Base-by-base conservation (phyloP, 1,139 yeast species). In the Ashbya aceris region DNA sequence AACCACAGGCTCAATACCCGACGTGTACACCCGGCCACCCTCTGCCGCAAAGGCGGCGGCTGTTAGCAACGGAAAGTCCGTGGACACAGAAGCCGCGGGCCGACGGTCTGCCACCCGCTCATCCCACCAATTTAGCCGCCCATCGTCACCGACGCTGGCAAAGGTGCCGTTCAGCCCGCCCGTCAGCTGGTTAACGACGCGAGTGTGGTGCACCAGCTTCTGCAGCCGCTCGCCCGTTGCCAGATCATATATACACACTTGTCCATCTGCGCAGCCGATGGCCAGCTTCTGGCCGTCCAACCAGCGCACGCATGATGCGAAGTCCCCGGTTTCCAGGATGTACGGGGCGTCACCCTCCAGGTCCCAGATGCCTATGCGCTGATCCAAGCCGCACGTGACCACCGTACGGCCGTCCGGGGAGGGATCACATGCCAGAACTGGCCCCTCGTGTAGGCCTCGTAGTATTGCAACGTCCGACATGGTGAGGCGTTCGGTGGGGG, bases 1-100 rank as follows among this genome's bases (percentile, higher is more conserved):
- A 0, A 84, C 69, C 0, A 68, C 61, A 1, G 86, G 81, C 46
- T 83, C 91, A 2, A 84, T 73, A 0, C 95, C 95, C 0, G 80
- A 68, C 4, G 76, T 66, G 50, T 69, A 83, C 2, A 82, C 51
- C 12, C 64, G 47, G 13, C 47, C 48, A 2, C 55, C 48, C 39
- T 51, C 55, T 9, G 52, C 54, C 35, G 20, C 7, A 43, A 62
- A 62, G 41, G 65, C 55, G 1, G 72, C 70, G 6, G 80, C 74
- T 0, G 84, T 67, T 12, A 83, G 60, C 1, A 83, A 52, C 0
- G 94, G 91, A 51, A 67, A 80, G 2, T 68, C 69, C 0, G 79
- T 68, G 11, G 62, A 55, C 38, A 77, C 61, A 17, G 50, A 55
- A 3, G 54, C 53, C 0, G 71, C 64, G 1, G 73, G 67, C 2